Percentiles rank a stretch among this genome's conserved stretches.
phyloP scores from a whole-genome alignment of 1,284 basidiomycete genomes.

The Sporisorium iseilematis-ciliati region DNA sequence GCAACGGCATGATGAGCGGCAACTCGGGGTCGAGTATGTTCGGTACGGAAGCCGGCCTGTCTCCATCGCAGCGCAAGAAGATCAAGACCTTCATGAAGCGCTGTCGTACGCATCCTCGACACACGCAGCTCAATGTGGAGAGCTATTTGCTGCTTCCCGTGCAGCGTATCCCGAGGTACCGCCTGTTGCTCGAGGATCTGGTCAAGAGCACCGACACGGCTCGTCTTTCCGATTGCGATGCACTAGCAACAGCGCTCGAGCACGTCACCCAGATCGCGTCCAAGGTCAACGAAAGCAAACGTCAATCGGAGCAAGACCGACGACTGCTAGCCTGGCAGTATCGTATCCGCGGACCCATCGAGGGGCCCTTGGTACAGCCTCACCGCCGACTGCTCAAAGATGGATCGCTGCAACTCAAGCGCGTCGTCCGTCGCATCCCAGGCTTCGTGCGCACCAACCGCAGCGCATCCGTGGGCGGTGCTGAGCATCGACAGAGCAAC shows the following conservation, averaged over 20 bases:
- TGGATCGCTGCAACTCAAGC: constrained; percentile 82
- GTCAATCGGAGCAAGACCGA: constrained; percentile 70
- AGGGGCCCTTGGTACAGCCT: constrained; percentile 95
- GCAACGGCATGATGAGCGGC: constrained; percentile 10
- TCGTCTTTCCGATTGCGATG: constrained; percentile 41
- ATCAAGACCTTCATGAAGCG: constrained; percentile 65
- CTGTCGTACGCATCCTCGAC: constrained; percentile 75
- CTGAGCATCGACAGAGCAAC: constrained; percentile 8
- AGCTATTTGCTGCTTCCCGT: constrained; percentile 93
- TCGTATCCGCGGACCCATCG: constrained; percentile 88
- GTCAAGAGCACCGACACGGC: constrained; percentile 55
- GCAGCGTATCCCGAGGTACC: constrained; percentile 95
- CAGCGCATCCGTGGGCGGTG: constrained; percentile 22
- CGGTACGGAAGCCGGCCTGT: constrained; percentile 22
- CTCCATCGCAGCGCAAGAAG: constrained; percentile 54
- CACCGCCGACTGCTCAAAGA: constrained; percentile 79
- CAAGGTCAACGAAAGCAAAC: constrained; percentile 69
- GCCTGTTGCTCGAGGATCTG: constrained; percentile 75
- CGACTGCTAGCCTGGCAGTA: constrained; percentile 77
- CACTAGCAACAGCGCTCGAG: constrained; percentile 56
- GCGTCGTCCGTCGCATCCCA: constrained; percentile 88
- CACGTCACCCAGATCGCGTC: constrained; percentile 63
- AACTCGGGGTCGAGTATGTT: constrained; percentile 11
- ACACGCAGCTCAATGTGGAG: constrained; percentile 96
- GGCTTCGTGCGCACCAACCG: constrained; percentile 75